Evolutionary conservation across 225 moss, liverwort and hornwort genomes (phyloP).

Genomic region (Thuidium tamariscinum): DNA sequence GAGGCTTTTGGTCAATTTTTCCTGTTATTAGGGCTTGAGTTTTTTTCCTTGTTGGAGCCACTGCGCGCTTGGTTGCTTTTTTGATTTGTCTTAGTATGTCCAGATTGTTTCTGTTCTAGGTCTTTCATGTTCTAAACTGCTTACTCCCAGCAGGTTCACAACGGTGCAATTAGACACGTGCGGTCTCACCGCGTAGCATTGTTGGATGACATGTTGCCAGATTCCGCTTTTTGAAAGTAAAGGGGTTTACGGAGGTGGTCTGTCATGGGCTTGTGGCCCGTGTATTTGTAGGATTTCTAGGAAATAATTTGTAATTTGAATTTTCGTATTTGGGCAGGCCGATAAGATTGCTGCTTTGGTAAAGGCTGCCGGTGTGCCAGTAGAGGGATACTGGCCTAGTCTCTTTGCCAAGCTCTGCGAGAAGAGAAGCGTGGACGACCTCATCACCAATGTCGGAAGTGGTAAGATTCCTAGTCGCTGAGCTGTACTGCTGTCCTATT

Average conservation of each 20-base stretch:
- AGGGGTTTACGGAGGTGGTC: neutral
- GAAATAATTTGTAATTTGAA: neutral
- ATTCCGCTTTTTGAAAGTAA: neutral
- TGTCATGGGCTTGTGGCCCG: no score
- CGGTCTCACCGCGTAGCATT: no score
- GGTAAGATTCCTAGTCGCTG: conserved; percentile 3
- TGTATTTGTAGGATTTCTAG: no score
- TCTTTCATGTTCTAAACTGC: neutral
- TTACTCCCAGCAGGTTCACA: neutral
- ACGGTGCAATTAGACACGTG: neutral
- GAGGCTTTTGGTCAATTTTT: no score
- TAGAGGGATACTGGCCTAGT: conserved; percentile 49
- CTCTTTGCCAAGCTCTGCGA: conserved; percentile 66
- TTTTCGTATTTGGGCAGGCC: conserved; percentile 8
- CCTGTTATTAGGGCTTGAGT: neutral
- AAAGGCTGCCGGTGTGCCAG: conserved; percentile 57
- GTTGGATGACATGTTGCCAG: no score
- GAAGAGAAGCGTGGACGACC: conserved; percentile 71
- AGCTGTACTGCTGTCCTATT: neutral
- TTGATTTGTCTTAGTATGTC: no score
- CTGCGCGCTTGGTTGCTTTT: no score
- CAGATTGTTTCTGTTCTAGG: neutral
- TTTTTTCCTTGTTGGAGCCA: no score
- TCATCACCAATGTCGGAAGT: conserved; percentile 74
- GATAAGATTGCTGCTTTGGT: conserved; percentile 65